Conservation (phyloP, 768 basidiomycete species). For the Hydnomerulius pinastri region DNA sequence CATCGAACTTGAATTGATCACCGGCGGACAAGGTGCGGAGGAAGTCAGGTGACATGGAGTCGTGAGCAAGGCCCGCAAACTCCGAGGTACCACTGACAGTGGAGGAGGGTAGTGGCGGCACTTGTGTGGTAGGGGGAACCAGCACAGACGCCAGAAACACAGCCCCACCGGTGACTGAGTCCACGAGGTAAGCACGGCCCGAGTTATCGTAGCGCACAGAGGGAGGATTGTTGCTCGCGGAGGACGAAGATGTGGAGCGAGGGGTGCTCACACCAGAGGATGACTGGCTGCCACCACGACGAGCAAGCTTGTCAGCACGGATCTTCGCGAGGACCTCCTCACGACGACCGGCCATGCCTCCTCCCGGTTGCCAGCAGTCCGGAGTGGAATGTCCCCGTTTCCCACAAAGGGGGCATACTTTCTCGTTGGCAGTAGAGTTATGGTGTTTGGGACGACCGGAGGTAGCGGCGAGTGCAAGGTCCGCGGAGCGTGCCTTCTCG, state of each 20-base stretch:
- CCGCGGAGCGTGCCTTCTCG: background rate
- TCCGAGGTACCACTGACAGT: background rate
- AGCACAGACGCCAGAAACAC: background rate
- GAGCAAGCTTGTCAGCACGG: background rate
- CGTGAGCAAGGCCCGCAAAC: background rate
- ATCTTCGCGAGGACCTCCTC: background rate
- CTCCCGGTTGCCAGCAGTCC: background rate
- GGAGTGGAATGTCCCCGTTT: background rate
- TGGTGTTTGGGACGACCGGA: background rate
- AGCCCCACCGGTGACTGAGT: background rate
- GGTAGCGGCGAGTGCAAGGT: background rate
- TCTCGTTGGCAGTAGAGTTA: background rate
- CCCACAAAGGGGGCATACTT: background rate
- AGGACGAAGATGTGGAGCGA: background rate
- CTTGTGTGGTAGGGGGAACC: background rate
- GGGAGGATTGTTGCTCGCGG: background rate
- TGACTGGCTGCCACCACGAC: background rate
- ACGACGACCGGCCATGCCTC: background rate
- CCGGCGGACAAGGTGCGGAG: background rate
- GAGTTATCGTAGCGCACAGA: background rate
- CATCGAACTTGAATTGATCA: background rate
- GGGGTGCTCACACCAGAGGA: background rate
- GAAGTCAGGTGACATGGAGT: background rate
- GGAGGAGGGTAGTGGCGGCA: background rate
- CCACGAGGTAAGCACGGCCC: background rate